phyloP scores from a whole-genome alignment of 1,284 basidiomycete genomes.

The Somion occarium region DNA sequence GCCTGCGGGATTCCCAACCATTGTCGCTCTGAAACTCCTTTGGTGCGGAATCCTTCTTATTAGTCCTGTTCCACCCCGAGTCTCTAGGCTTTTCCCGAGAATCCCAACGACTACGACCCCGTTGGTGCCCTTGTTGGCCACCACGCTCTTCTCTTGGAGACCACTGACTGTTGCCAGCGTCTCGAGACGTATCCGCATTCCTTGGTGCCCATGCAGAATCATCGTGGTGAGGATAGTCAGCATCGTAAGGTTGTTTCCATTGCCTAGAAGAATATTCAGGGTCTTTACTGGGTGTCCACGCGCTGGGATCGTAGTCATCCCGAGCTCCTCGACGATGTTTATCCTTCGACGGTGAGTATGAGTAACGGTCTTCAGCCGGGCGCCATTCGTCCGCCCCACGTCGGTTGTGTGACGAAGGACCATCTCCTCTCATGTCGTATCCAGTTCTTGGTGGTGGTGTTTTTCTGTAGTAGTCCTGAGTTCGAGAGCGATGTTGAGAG shows the following conservation, averaged over 20 bases:
- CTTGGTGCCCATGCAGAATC: conserved; percentile 17
- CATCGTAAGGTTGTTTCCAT: conserved; percentile 44
- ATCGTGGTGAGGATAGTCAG: conserved; percentile 27
- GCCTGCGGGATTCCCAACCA: conserved; percentile 34
- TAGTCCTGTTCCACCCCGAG: conserved; percentile 9
- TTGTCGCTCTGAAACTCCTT: conserved; percentile 28
- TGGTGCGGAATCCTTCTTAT: conserved; percentile 8
- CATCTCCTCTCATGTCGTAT: conserved; percentile 45
- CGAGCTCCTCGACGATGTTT: conserved; percentile 43
- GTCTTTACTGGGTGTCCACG: conserved; percentile 35
- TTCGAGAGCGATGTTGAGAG: conserved; percentile 36
- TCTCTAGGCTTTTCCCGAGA: conserved; percentile 18
- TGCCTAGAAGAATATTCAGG: conserved; percentile 31
- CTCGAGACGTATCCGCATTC: background rate
- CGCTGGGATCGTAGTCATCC: conserved; percentile 44
- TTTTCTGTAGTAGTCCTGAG: conserved; percentile 42
- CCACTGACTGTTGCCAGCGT: conserved; percentile 32
- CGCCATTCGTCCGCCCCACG: conserved; percentile 50
- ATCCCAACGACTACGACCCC: conserved; percentile 17
- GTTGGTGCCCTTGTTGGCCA: conserved; percentile 13
- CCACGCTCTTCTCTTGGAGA: conserved; percentile 34
- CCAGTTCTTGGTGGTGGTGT: conserved; percentile 37
- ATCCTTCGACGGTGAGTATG: conserved; percentile 39
- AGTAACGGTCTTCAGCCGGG: conserved; percentile 46
- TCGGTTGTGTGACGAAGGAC: conserved; percentile 43